Base-by-base conservation (phyloP, 495 filamentous ascomycete species). In the Lichenothelia convexa region DNA sequence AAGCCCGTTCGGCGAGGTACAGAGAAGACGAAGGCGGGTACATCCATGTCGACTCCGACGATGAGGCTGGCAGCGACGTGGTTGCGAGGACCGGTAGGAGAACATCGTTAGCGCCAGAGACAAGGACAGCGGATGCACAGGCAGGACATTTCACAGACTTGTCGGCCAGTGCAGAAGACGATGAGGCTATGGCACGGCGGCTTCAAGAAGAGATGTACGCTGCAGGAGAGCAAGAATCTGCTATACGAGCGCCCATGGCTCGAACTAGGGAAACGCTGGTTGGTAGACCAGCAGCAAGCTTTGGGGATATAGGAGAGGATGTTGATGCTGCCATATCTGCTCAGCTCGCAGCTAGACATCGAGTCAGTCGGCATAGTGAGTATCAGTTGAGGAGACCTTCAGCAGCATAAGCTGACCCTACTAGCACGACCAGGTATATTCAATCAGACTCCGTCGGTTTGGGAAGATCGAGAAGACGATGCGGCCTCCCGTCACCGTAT, bases 231-330 rank as follows among this genome's bases (percentile, higher is more conserved):
- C 37, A 40, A 8, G 40, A 50, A 6, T 61, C 64, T 48, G 75
- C 63, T 11, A 77, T 95, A 24, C 67, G 89, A 46, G 89, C 91
- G 26, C 89, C 89, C 19, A 86, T 97, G 59, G 82, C 76, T 26
- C 73, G 84, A 40, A 91, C 77, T 12, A 89, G 80, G 15, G 91
- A 95, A 58, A 94, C 81, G 0, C 68, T 97, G 27, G 76, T 93
- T 21, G 86, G 75, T 2, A n/a, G n/a, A 13, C 80, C 79, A 11
- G 69, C 57, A 11, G 54, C 64, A 21, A 70, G 77, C 30, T 59
- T 48, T 52, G 36, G 46, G 7, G 58, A 53, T 35, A 66, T 72
- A 40, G 65, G 67, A 29, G 70, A 67, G 38, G 65, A 75, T 34
- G 65, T 75, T 56, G 60, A 72, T 35, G 63, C 68, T 21, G 67